These are phyloP conservation scores for Calycina marina DNA, from an alignment of 2,329 filamentous ascomycete genomes.

Conservation along the genomic window DNA sequence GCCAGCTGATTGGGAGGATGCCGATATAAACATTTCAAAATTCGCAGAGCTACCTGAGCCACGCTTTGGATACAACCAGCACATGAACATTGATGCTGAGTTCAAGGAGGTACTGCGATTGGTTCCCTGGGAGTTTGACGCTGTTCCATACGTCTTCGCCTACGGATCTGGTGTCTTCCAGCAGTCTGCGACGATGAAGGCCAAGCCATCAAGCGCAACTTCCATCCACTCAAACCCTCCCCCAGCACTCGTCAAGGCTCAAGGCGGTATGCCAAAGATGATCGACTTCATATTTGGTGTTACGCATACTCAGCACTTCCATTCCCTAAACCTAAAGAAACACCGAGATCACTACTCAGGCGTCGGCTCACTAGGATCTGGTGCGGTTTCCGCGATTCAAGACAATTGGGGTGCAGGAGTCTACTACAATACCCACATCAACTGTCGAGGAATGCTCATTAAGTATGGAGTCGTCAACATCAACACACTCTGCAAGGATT, in stretches of 20 bases:
- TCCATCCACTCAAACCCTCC: conserved; percentile 73
- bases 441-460: conserved; percentile 86
- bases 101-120: conserved; percentile 83
- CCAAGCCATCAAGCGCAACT: conserved; percentile 34
- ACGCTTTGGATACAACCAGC: conserved; percentile 87
- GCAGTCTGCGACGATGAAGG: conserved; percentile 41
- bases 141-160: conserved; percentile 91
- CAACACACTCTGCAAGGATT: conserved; percentile 72
- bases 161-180: conserved; percentile 96
- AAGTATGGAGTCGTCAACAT: conserved; percentile 97
- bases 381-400: conserved; percentile 70
- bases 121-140: conserved; percentile 80
- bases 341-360: conserved; percentile 88
- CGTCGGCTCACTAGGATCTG: conserved; percentile 71
- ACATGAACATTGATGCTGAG: conserved; percentile 90
- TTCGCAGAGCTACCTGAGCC: conserved; percentile 65
- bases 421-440: conserved; percentile 95
- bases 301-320: conserved; percentile 90
- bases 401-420: conserved; percentile 83
- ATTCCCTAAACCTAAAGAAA: conserved; percentile 78
- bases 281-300: conserved; percentile 98
- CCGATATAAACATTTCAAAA: conserved; percentile 53
- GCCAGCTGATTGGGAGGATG: conserved; percentile 57
- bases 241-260: conserved; percentile 65
- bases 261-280: conserved; percentile 84